Percentiles rank a stretch among this genome's conserved stretches.
Evolutionary conservation across 2,329 filamentous ascomycete species (phyloP).

Genomic region (Aspergillus aculeatinus): DNA sequence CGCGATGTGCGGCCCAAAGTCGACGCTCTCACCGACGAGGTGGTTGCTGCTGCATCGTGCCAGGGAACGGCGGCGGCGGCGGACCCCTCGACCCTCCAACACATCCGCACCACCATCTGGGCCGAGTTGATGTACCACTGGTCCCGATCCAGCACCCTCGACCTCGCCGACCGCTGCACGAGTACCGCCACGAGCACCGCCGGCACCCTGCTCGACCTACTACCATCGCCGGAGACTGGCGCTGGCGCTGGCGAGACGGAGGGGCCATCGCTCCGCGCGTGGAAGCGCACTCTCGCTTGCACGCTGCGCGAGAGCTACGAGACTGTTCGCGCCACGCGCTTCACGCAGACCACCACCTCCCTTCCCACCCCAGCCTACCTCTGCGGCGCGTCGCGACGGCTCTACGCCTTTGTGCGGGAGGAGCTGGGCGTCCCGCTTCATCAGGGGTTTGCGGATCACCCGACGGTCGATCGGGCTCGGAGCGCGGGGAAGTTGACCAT

Average conservation of each 20-base stretch:
- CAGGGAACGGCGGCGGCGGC: no score
- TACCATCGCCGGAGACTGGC: background rate
- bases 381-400: conserved; percentile 27
- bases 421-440: conserved; percentile 36
- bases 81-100: background rate
- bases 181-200: conserved; percentile 1
- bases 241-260: background rate
- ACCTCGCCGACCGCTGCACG: conserved; percentile 16
- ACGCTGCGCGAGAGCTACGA: conserved; percentile 12
- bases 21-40: conserved; percentile 1
- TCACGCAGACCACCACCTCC: conserved; percentile 13
- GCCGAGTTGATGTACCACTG: conserved; percentile 19
- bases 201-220: conserved; percentile 8
- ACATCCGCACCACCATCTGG: conserved; percentile 10
- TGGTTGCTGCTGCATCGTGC: background rate
- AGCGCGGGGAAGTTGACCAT: conserved; percentile 17
- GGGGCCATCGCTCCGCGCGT: background rate
- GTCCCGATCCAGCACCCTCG: conserved; percentile 9
- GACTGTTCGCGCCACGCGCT: conserved; percentile 15
- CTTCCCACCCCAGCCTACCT: conserved; percentile 20
- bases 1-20: conserved; percentile 3
- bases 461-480: conserved; percentile 14
- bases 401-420: conserved; percentile 40
- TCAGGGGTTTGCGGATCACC: conserved; percentile 32
- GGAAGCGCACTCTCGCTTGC: conserved; percentile 1